Evolutionary conservation across 176 grass and related monocot genomes (phyloP).

Genomic region (Tillandsia fasciculata): DNA sequence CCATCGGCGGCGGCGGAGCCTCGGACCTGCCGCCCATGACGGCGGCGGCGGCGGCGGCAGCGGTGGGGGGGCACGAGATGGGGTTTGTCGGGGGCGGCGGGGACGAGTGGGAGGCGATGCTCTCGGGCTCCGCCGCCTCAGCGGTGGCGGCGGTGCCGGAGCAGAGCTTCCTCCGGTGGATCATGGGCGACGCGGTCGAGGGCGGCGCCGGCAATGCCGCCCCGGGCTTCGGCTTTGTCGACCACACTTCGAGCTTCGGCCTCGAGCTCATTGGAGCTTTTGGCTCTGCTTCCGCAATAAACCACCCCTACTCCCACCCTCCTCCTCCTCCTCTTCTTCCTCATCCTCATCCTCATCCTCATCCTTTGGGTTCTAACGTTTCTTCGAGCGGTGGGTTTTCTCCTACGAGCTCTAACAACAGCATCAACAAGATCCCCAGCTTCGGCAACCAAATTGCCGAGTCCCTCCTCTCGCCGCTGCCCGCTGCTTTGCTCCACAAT

Average conservation of each 20-base stretch:
- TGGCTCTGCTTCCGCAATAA: conserved; percentile 23
- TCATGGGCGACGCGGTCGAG: conserved; percentile 64
- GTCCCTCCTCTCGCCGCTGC: neutral
- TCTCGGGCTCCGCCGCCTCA: conserved; percentile 12
- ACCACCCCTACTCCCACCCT: conserved; percentile 6
- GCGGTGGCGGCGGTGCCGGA: conserved; percentile 22
- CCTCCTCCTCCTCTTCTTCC: conserved; percentile 6
- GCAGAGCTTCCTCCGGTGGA: conserved; percentile 84
- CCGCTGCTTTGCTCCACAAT: neutral
- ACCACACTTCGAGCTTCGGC: conserved; percentile 35
- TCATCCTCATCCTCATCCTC: conserved; percentile 5
- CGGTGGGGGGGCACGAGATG: conserved; percentile 24
- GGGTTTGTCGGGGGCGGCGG: conserved; percentile 28
- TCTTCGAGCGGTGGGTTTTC: too few relatives aligned
- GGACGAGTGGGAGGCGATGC: conserved; percentile 65
- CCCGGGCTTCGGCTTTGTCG: conserved; percentile 37
- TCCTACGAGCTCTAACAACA: too few relatives aligned
- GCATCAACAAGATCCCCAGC: neutral
- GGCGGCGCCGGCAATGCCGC: conserved; percentile 30
- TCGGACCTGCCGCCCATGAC: conserved; percentile 61
- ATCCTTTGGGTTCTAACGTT: conserved; percentile 1
- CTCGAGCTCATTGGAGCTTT: conserved; percentile 36
- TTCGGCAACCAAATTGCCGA: neutral
- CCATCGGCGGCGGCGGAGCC: conserved; percentile 16
- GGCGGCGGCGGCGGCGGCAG: too few relatives aligned